Evolutionary conservation across 2,329 filamentous ascomycete genomes (phyloP), one percentile per base, ranked within the genome.

Genomic region (Botrytis paeoniae): DNA sequence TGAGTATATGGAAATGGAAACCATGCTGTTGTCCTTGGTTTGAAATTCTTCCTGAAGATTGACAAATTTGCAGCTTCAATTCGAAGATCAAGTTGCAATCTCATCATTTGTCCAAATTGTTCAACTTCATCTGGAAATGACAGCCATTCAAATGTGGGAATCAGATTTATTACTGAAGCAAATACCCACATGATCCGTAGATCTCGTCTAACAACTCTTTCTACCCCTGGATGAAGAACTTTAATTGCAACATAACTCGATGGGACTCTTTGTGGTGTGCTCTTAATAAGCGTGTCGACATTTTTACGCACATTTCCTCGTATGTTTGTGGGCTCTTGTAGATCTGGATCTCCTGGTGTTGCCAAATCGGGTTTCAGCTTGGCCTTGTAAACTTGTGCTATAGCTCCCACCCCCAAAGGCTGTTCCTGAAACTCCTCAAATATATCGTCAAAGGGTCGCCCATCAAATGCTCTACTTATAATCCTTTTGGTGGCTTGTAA

Each of bases 101-200:
- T 92, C 96, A 99, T 99, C 96, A 99, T 99, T 80, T 97, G 93
- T 37, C 95, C 95, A 80, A 99, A 99, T 79, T 98, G 94, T 22
- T 87, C 84, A 4, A 98, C 96, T 81, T 99, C 96, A 77, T 98
- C 95, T 0, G 96, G 96, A 14, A 99, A 89, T 0, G 95, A 98
- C 9, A 99, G 86, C 96, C 96, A 99, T 82, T 98, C 94, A 80
- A 99, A 96, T 0, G 95, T 97, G 0, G 96, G 96, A 45, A 99
- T 92, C 2, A 88, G 84, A 82, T 98, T 97, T 77, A 99, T 90
- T 9, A 92, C 80, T 0, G 89, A 87, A 25, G 96, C 96, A 80
- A 99, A 98, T 83, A 97, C 94, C 14, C 85, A 87, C 96, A 99
- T 99, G 79, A 99, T 99, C 51, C 90, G 89, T 72, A 99, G 84